Conservation (phyloP, 352 stramenopile genomes). For the Globisporangium nunn region DNA sequence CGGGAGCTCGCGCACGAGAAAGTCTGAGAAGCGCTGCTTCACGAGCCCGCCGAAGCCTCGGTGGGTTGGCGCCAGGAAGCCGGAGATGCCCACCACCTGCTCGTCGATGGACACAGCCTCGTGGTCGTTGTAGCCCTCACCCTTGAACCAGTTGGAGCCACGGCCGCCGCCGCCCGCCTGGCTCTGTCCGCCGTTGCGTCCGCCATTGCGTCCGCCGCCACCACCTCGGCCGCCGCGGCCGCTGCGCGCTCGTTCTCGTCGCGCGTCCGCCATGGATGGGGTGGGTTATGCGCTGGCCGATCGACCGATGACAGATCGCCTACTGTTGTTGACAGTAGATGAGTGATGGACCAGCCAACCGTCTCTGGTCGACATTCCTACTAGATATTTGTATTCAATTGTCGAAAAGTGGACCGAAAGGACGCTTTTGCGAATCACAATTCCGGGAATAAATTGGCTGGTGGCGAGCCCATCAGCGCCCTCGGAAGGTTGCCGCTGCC, state of each 20-base stretch:
- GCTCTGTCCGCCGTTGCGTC: conserved; percentile 9
- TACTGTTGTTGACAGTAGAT: not conserved
- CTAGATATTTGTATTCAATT: not conserved
- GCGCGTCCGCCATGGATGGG: not conserved
- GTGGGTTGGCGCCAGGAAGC: conserved; percentile 30
- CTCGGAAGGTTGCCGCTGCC: too few species aligned
- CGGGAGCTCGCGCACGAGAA: conserved; percentile 74
- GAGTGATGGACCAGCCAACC: not conserved
- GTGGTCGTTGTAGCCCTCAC: conserved; percentile 59
- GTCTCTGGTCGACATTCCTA: not conserved
- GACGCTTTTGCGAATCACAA: not conserved
- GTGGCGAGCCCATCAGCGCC: not conserved
- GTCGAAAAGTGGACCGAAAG: not conserved
- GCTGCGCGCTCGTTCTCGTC: not conserved
- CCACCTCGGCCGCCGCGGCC: conserved; percentile 14
- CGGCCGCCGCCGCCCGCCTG: conserved; percentile 1
- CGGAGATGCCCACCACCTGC: conserved; percentile 49
- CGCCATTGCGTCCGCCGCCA: conserved; percentile 15
- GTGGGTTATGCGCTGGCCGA: not conserved
- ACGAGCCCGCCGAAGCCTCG: conserved; percentile 57
- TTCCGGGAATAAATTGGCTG: not conserved
- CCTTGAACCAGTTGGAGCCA: conserved; percentile 38
- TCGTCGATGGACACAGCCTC: conserved; percentile 55
- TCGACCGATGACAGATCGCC: too few species aligned
- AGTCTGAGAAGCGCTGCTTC: conserved; percentile 83